Percentiles rank a stretch among this genome's conserved stretches.
phyloP scores from a whole-genome alignment of 1,284 basidiomycete genomes.

The Bjerkandera adusta region DNA sequence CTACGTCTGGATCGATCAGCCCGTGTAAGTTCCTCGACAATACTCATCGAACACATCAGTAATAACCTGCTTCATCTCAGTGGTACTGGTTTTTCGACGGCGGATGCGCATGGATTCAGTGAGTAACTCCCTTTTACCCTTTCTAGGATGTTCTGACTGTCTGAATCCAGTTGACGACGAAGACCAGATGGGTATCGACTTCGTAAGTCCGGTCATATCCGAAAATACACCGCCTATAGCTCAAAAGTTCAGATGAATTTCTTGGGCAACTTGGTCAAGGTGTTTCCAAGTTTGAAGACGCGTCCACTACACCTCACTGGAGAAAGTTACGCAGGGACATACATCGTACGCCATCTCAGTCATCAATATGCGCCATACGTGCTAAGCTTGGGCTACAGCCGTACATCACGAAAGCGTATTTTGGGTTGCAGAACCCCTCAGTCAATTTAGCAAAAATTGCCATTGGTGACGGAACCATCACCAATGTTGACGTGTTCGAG shows the following conservation, averaged over 20 bases:
- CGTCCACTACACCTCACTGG: slow-evolving; percentile 32
- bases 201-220: slow-evolving; percentile 41
- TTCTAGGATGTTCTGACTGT: not conserved
- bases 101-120: slow-evolving; percentile 41
- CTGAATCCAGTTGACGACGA: slow-evolving; percentile 65
- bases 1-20: slow-evolving; percentile 73
- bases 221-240: not conserved
- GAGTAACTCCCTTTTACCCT: not conserved
- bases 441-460: slow-evolving; percentile 65
- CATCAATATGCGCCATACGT: not conserved
- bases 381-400: slow-evolving; percentile 39
- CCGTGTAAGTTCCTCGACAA: slow-evolving; percentile 38
- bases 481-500: slow-evolving; percentile 45
- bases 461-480: slow-evolving; percentile 66
- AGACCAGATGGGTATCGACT: slow-evolving; percentile 67
- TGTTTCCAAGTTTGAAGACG: slow-evolving; percentile 30
- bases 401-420: slow-evolving; percentile 72
- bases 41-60: not conserved
- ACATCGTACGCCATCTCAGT: slow-evolving; percentile 36
- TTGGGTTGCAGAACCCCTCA: slow-evolving; percentile 58
- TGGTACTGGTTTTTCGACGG: slow-evolving; percentile 65
- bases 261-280: slow-evolving; percentile 28
- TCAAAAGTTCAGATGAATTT: slow-evolving; percentile 21
- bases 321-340: slow-evolving; percentile 34
- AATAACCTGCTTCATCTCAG: slow-evolving; percentile 27